Evolutionary conservation across 1,284 basidiomycete species (phyloP), one percentile per base, ranked within the genome.

Genomic region (Vanrija sp.): DNA sequence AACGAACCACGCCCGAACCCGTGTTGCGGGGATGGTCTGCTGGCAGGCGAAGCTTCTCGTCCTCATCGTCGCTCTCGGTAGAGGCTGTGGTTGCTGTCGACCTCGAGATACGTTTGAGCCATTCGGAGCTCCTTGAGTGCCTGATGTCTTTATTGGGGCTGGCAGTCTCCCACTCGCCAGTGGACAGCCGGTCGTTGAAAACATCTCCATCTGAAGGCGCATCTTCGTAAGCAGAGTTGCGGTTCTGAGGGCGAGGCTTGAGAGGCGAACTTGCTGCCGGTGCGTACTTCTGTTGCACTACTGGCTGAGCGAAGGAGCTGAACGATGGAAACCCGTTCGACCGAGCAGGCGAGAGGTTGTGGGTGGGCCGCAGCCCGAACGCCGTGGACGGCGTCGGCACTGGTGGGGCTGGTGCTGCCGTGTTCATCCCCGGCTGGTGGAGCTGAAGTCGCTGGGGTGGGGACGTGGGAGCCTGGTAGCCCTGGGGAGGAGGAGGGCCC

Each of bases 21-120:
- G 9, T 34, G 34, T 14, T 34, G 34, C 34, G 38, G 9, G 48
- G 42, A 19, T 51, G 25, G 28, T 15, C 18, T 3, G 47, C 8
- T 3, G 44, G 51, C 6, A 40, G 44, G 7, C 51, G 51, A 12
- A 52, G 29, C 8, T 44, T 44, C 44, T 52, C 51, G 10, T 49
- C 48, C 7, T 52, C 51, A 18, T 51, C 50, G 12, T 34, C 34
- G 38, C 34, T 34, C 38, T 46, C 34, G 4, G 34, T 34, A 12
- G 34, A 34, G 9, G 9, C 12, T 34, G 34, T 34, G 34, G 9
- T 34, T 1, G 9, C 34, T 1, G 34, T 34, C 34, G 34, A 34
- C 14, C 34, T 34, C 12, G 34, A 34, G 34, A 34, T 34, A 14
- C 34, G 34, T 12, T 34, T 34, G 5, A 34, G 34, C 34, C 34